phyloP scores from a whole-genome alignment of 345 rosid species.

The Punica granatum region DNA sequence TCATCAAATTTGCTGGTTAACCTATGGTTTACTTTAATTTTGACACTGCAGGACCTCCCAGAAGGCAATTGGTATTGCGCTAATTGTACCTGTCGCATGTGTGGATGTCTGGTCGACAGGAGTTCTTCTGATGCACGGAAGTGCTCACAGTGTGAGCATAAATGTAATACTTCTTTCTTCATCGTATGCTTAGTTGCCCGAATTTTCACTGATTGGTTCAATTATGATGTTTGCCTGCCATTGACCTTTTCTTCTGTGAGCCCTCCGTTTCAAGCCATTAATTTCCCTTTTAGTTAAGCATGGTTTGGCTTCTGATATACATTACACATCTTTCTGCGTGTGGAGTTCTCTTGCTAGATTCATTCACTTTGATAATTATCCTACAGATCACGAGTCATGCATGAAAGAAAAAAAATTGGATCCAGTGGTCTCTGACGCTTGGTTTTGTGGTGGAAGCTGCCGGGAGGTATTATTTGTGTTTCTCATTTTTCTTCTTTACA shows the following conservation, averaged over 20 bases:
- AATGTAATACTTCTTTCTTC: slow-evolving; percentile 43
- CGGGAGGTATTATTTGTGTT: slow-evolving; percentile 45
- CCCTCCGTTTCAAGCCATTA: background rate
- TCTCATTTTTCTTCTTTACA: background rate
- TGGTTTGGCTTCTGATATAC: background rate
- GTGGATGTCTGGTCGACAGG: slow-evolving; percentile 56
- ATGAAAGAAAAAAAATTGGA: slow-evolving; percentile 26
- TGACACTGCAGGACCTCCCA: slow-evolving; percentile 63
- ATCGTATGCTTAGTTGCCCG: background rate
- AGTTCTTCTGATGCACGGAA: slow-evolving; percentile 37
- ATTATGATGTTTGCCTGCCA: background rate
- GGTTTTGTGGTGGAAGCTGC: slow-evolving; percentile 68
- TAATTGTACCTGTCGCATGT: slow-evolving; percentile 75
- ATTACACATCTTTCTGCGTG: background rate
- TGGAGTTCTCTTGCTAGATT: background rate
- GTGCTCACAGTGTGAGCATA: slow-evolving; percentile 84
- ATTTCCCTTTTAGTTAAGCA: background rate
- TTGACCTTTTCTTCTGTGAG: background rate
- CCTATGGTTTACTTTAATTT: slow-evolving; percentile 1
- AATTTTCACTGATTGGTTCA: background rate
- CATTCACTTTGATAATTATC: background rate
- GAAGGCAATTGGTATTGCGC: slow-evolving; percentile 93
- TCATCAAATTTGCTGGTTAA: background rate
- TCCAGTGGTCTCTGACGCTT: slow-evolving; percentile 38
- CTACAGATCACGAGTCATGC: slow-evolving; percentile 69